These are phyloP conservation scores for Irpex sp. DNA, from an alignment of 1,284 basidiomycete genomes.

Conservation along the genomic window DNA sequence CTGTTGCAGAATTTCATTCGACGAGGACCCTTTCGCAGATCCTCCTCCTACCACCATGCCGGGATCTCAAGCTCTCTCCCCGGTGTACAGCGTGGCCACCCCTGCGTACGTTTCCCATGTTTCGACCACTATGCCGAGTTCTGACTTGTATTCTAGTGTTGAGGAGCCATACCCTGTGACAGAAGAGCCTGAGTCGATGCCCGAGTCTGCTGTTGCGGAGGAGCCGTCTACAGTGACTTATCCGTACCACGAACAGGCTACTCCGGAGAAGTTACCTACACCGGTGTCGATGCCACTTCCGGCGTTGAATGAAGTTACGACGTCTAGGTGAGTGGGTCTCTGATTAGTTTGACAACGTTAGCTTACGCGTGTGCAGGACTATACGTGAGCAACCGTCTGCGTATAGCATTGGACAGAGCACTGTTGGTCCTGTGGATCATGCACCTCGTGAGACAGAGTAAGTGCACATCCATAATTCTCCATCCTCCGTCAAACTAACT, in stretches of 20 bases:
- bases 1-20: slow-evolving; percentile 24
- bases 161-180: background rate
- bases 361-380: slow-evolving; percentile 4
- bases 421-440: slow-evolving; percentile 14
- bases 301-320: slow-evolving; percentile 34
- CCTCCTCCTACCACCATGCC: slow-evolving; percentile 12
- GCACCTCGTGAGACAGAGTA: slow-evolving; percentile 24
- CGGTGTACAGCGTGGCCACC: slow-evolving; percentile 23
- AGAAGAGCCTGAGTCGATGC: slow-evolving; percentile 17
- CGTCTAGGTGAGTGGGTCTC: slow-evolving; percentile 23
- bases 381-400: slow-evolving; percentile 22
- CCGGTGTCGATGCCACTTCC: slow-evolving; percentile 33
- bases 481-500: slow-evolving; percentile 2
- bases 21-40: slow-evolving; percentile 37
- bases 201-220: slow-evolving; percentile 16
- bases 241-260: background rate
- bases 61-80: slow-evolving; percentile 13
- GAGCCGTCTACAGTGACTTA: background rate
- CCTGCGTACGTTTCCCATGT: slow-evolving; percentile 17
- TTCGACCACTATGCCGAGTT: background rate
- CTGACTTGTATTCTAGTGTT: background rate
- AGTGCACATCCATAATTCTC: slow-evolving; percentile 4
- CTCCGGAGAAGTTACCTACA: slow-evolving; percentile 10
- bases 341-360: no score
- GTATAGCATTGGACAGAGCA: slow-evolving; percentile 26